These are phyloP conservation scores for Fusarium coicis DNA, from an alignment of 2,329 filamentous ascomycete species.

Conservation along the genomic window DNA sequence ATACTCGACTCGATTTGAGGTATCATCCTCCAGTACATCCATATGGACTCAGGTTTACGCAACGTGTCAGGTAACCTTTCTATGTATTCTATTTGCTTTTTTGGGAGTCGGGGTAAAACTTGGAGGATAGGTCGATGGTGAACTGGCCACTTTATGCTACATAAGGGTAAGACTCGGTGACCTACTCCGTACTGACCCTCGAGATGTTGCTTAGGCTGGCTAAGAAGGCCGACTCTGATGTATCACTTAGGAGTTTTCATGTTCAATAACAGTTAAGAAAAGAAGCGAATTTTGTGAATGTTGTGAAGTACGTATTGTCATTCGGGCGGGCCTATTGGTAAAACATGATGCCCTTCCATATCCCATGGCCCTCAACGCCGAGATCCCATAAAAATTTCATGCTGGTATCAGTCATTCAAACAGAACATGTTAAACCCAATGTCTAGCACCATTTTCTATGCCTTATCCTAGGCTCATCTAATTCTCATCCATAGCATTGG, in stretches of 20 bases:
- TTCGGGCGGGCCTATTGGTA: conserved; percentile 43
- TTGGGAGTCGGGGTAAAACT: conserved; percentile 27
- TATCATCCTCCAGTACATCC: conserved; percentile 1
- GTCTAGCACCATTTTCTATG: conserved; percentile 40
- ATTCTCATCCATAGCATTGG: conserved; percentile 52
- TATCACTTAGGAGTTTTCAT: conserved; percentile 43
- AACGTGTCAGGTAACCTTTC: conserved; percentile 42
- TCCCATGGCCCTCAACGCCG: conserved; percentile 51
- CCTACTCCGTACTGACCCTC: conserved; percentile 47
- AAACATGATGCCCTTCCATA: conserved; percentile 46
- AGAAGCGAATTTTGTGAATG: conserved; percentile 23
- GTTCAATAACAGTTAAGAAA: conserved; percentile 27
- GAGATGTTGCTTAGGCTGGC: conserved; percentile 31
- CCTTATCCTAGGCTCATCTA: conserved; percentile 15
- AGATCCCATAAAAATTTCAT: conserved; percentile 47
- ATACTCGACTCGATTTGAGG: background rate
- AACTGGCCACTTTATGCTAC: conserved; percentile 34
- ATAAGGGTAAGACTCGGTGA: conserved; percentile 61
- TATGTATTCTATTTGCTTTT: conserved; percentile 47
- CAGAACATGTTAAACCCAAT: conserved; percentile 43
- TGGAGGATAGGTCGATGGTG: conserved; percentile 14
- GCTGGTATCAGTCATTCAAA: conserved; percentile 51
- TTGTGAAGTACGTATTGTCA: conserved; percentile 40
- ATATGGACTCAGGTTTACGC: conserved; percentile 19
- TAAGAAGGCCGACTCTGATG: conserved; percentile 34